These are phyloP conservation scores for Cyathus striatus DNA, from an alignment of 768 basidiomycete species.

Conservation along the genomic window DNA sequence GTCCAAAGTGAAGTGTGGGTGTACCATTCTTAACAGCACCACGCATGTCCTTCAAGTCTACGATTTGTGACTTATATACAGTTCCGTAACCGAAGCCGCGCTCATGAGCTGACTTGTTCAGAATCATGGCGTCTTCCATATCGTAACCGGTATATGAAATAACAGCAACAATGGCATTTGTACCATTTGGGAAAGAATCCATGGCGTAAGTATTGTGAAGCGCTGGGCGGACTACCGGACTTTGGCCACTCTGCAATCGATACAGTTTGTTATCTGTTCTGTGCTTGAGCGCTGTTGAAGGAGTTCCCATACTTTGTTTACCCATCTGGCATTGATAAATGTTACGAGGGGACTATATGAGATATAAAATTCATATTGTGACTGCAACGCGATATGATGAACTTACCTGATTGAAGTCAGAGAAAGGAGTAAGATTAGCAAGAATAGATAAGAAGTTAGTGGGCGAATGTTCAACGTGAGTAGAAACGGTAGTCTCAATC, in stretches of 20 bases:
- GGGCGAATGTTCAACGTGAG: slow-evolving; percentile 91
- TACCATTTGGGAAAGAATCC: slow-evolving; percentile 98
- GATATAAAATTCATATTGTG: slow-evolving; percentile 4
- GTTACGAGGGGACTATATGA: slow-evolving; percentile 77
- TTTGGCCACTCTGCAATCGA: slow-evolving; percentile 91
- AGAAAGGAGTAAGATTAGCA: slow-evolving; percentile 97
- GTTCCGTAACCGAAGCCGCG: slow-evolving; percentile 96
- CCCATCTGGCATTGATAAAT: slow-evolving; percentile 99
- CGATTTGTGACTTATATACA: slow-evolving; percentile 89
- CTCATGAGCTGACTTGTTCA: slow-evolving; percentile 98
- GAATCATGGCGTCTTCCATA: slow-evolving; percentile 99
- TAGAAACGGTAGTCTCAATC: slow-evolving; percentile 69
- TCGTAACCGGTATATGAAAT: slow-evolving; percentile 99
- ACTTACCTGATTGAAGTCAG: slow-evolving; percentile 95
- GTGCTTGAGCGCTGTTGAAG: slow-evolving; percentile 84
- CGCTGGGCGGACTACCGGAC: slow-evolving; percentile 87
- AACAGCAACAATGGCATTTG: slow-evolving; percentile 98
- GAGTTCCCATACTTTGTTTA: slow-evolving; percentile 99
- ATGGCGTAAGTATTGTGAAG: slow-evolving; percentile 94
- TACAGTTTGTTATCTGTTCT: slow-evolving; percentile 99
- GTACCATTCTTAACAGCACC: slow-evolving; percentile 55
- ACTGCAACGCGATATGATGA: slow-evolving; percentile 10
- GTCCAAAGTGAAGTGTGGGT: slow-evolving; percentile 85
- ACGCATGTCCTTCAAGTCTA: slow-evolving; percentile 81
- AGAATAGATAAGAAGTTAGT: slow-evolving; percentile 96